Base-by-base conservation (phyloP, 2,329 filamentous ascomycete species). In the Blumeriella jaapii region DNA sequence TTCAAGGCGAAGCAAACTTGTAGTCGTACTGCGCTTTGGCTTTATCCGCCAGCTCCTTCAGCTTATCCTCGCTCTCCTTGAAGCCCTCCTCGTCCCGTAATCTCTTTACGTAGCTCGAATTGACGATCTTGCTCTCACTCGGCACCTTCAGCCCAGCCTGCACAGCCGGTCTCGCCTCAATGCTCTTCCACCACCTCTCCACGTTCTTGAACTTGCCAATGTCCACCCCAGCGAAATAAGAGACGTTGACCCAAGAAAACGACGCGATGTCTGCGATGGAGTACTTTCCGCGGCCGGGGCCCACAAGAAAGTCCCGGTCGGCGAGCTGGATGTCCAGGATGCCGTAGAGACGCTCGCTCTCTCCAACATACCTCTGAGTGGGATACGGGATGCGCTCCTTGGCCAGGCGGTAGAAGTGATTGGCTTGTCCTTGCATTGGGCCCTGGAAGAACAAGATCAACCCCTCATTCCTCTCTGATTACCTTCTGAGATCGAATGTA, bases 301-400 rank as follows among this genome's bases (percentile, higher is more conserved):
- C 78, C 3, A 65, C 69, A 5, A 74, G 51, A 43, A 61, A 74
- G 34, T 71, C 65, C 3, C 68, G 61, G 15, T 55, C 51, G 10
- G 48, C 49, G 10, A 89, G 71, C 34, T 78, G 77, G 49, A 66
- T 64, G 55, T 89, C 69, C 1, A 89, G 65, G 13, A 87, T 65
- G 15, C 77, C 69, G 58, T 86, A 87, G 1, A 89, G 65, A 2
- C 83, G 72, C 45, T 80, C 68, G 1, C 76, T 74, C 63, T 89
- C 83, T 50, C 81, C 83, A 34, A 78, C 65, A 57, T 87, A 89
- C 25, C 82, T 71, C 52, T 80, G 76, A 11, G 80, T 69, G 31
- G 68, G 75, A 55, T 85, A 87, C 31, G 74, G 65, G 50, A 83
- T 78, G 51, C 68, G 69, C 51, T 83, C 77, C 26, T 76, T 72